These are phyloP conservation scores for Metschnikowia colocasiae DNA, from an alignment of 805 yeast genomes.

Conservation along the genomic window DNA sequence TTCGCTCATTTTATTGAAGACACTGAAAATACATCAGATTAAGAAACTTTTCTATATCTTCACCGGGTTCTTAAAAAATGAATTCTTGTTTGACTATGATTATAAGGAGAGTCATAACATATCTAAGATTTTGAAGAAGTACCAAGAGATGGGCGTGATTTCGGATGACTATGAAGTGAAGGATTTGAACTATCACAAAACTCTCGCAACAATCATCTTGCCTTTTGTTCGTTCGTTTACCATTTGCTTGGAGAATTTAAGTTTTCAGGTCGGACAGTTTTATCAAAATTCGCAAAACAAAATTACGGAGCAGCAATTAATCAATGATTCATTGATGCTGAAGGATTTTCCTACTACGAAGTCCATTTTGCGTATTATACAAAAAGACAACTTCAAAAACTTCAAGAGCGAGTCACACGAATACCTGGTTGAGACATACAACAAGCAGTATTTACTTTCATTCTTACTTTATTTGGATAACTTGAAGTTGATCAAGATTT, in stretches of 20 bases:
- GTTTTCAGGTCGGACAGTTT: slow-evolving; percentile 9
- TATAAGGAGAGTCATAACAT: slow-evolving; percentile 29
- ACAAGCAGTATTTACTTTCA: slow-evolving; percentile 41
- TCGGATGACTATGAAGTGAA: slow-evolving; percentile 19
- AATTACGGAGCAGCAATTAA: slow-evolving; percentile 23
- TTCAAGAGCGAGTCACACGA: slow-evolving; percentile 15
- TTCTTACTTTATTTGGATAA: slow-evolving; percentile 37
- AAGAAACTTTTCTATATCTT: slow-evolving; percentile 31
- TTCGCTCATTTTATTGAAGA: slow-evolving; percentile 41
- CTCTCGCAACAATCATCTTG: slow-evolving; percentile 27
- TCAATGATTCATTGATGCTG: slow-evolving; percentile 22
- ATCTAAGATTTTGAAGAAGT: slow-evolving; percentile 23
- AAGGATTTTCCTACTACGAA: slow-evolving; percentile 20
- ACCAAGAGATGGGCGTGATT: slow-evolving; percentile 16
- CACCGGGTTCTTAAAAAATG: slow-evolving; percentile 39
- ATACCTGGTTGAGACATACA: slow-evolving; percentile 31
- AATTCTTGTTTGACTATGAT: slow-evolving; percentile 42
- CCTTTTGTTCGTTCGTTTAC: slow-evolving; percentile 36
- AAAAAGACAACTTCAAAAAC: slow-evolving; percentile 15
- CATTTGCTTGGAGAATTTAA: slow-evolving; percentile 26
- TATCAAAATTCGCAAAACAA: slow-evolving; percentile 8
- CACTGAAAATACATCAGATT: slow-evolving; percentile 18
- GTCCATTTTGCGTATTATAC: slow-evolving; percentile 15
- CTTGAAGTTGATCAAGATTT: slow-evolving; percentile 31
- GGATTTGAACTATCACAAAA: slow-evolving; percentile 22